phyloP scores from a whole-genome alignment of 2,329 filamentous ascomycete species.

The Sclerotinia borealis region DNA sequence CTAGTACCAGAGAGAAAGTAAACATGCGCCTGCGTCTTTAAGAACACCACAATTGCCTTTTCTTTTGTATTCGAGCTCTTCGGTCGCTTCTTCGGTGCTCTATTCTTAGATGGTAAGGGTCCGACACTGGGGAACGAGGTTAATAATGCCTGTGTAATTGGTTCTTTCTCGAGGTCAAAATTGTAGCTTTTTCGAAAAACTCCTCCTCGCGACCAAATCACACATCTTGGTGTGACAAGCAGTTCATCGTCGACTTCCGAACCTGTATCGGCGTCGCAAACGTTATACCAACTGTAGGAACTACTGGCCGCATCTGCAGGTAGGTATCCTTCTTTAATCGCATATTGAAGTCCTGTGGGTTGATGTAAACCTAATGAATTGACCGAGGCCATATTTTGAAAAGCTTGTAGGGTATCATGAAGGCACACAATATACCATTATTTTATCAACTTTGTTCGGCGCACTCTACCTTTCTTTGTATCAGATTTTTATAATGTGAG shows the following conservation, averaged over 20 bases:
- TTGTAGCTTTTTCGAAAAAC: constrained; percentile 80
- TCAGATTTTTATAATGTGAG: background rate
- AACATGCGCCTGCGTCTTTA: constrained; percentile 88
- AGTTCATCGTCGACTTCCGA: constrained; percentile 31
- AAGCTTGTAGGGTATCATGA: constrained; percentile 17
- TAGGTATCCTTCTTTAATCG: constrained; percentile 74
- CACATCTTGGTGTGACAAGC: constrained; percentile 30
- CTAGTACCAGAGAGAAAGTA: constrained; percentile 84
- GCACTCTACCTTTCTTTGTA: background rate
- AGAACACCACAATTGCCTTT: constrained; percentile 78
- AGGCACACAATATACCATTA: constrained; percentile 8
- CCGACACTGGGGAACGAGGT: constrained; percentile 62
- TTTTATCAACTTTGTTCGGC: background rate
- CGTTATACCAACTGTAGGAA: constrained; percentile 72
- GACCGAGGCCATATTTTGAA: constrained; percentile 70
- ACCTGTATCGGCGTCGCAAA: constrained; percentile 39
- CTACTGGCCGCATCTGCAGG: constrained; percentile 57
- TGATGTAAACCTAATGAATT: constrained; percentile 87
- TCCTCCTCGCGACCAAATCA: constrained; percentile 78
- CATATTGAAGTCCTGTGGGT: constrained; percentile 75
- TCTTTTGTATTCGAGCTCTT: constrained; percentile 32
- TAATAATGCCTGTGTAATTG: constrained; percentile 78
- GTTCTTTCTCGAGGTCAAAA: constrained; percentile 81
- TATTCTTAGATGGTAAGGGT: constrained; percentile 23
- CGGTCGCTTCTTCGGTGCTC: constrained; percentile 25